Conservation (phyloP, 1,139 yeast species). For the Suhomyces wounanorum region DNA sequence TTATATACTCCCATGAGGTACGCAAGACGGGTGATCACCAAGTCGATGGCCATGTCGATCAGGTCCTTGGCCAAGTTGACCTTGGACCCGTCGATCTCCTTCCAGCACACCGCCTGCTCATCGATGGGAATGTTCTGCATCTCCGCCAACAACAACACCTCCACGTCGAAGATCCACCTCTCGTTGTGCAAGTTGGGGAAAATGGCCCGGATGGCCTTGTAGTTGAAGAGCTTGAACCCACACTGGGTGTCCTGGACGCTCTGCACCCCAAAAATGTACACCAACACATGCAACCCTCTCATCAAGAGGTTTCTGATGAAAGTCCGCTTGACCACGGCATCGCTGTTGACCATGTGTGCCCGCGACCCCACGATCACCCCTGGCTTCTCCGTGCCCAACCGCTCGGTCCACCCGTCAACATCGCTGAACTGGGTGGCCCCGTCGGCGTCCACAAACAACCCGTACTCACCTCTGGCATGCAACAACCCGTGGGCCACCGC, state of each 20-base stretch:
- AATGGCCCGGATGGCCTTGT: conserved; percentile 59
- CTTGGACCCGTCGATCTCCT: conserved; percentile 93
- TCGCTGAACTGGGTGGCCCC: conserved; percentile 90
- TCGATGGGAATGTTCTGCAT: conserved; percentile 64
- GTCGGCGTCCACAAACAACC: conserved; percentile 94
- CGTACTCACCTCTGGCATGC: conserved; percentile 69
- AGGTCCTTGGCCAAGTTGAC: conserved; percentile 90
- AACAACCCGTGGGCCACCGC: conserved; percentile 95
- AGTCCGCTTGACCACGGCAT: conserved; percentile 92
- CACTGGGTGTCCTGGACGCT: conserved; percentile 92
- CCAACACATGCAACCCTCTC: conserved; percentile 89
- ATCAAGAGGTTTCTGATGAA: conserved; percentile 85
- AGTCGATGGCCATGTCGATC: conserved; percentile 91
- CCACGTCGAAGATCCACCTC: conserved; percentile 98
- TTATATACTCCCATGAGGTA: conserved; percentile 81
- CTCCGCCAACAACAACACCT: conserved; percentile 77
- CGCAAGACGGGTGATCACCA: conserved; percentile 88
- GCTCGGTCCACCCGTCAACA: conserved; percentile 52
- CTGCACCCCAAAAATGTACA: conserved; percentile 85
- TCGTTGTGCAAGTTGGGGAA: conserved; percentile 96
- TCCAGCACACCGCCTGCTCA: conserved; percentile 94
- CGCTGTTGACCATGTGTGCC: conserved; percentile 95
- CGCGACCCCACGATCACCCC: conserved; percentile 88
- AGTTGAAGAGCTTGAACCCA: conserved; percentile 90
- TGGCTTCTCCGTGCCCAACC: conserved; percentile 38